A percentile compares a stretch with the other conserved stretches of the same genome.
Evolutionary conservation across 192 early-diverging fungal species (phyloP).

Genomic region (Jimgerdemannia flammicorona): DNA sequence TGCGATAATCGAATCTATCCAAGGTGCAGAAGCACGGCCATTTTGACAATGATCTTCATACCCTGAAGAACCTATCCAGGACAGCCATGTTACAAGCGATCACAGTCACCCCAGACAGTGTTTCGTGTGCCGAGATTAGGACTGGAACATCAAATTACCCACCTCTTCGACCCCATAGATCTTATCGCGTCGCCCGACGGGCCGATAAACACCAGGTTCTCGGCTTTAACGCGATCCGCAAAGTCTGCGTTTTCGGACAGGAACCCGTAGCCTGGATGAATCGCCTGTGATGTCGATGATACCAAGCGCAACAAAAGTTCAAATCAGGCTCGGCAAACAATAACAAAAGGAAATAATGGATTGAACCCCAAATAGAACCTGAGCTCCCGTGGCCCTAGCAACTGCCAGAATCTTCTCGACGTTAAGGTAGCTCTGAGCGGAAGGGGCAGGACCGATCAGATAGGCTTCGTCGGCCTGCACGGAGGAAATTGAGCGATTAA

Average conservation of each 20-base stretch:
- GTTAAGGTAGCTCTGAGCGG: conserved; percentile 77
- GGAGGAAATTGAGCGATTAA: not conserved
- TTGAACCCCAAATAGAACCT: conserved; percentile 33
- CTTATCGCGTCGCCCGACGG: conserved; percentile 84
- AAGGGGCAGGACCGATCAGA: conserved; percentile 81
- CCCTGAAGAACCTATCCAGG: too few species aligned
- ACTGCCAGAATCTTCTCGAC: conserved; percentile 81
- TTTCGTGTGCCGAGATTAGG: not conserved
- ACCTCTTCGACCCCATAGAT: conserved; percentile 91
- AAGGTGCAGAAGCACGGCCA: too few species aligned
- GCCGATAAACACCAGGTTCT: conserved; percentile 84
- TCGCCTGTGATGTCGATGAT: conserved; percentile 51
- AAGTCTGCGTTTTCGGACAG: conserved; percentile 93
- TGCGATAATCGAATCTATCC: too few species aligned
- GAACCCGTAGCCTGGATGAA: conserved; percentile 98
- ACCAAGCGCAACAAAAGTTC: not conserved
- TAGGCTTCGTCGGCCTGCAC: conserved; percentile 89
- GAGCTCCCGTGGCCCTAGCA: conserved; percentile 67
- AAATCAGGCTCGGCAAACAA: too few species aligned
- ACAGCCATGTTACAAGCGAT: too few species aligned
- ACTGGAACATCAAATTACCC: not conserved
- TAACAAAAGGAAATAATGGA: not conserved
- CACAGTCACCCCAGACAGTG: not conserved
- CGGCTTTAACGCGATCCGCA: conserved; percentile 62
- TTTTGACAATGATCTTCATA: too few species aligned